phyloP scores from a whole-genome alignment of 306 rosid genomes.

The Trifolium dubium region DNA sequence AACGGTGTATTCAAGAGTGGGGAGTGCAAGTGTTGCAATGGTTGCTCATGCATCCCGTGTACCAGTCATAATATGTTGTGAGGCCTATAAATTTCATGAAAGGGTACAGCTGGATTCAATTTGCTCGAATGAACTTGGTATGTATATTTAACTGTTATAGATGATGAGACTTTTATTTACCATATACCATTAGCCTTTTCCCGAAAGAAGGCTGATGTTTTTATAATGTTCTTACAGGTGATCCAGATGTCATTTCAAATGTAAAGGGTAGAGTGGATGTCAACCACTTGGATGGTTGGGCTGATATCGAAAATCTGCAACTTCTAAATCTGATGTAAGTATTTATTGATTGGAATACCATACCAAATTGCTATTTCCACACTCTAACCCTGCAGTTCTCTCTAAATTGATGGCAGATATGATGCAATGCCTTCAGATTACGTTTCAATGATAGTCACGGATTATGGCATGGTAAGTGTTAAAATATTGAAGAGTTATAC shows the following conservation, averaged over 20 bases:
- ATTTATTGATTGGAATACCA: slow-evolving; percentile 9
- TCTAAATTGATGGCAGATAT: slow-evolving; percentile 56
- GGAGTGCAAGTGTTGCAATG: slow-evolving; percentile 69
- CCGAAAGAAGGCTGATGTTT: slow-evolving; percentile 40
- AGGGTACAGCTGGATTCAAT: slow-evolving; percentile 70
- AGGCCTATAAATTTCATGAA: slow-evolving; percentile 70
- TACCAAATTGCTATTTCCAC: slow-evolving; percentile 33
- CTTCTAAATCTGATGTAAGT: slow-evolving; percentile 62
- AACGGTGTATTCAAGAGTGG: slow-evolving; percentile 67
- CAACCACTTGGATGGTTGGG: slow-evolving; percentile 57
- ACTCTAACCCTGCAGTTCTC: slow-evolving; percentile 45
- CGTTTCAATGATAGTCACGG: slow-evolving; percentile 58
- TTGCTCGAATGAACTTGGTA: slow-evolving; percentile 70
- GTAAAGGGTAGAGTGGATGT: slow-evolving; percentile 54
- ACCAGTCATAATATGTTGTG: slow-evolving; percentile 67
- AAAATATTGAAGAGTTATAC: slow-evolving; percentile 13
- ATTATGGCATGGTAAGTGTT: slow-evolving; percentile 58
- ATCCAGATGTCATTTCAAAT: slow-evolving; percentile 57
- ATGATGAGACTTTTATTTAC: slow-evolving; percentile 23
- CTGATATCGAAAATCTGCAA: slow-evolving; percentile 53
- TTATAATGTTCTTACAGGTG: slow-evolving; percentile 51
- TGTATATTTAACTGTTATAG: slow-evolving; percentile 16
- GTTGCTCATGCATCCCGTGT: slow-evolving; percentile 64
- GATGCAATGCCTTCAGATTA: slow-evolving; percentile 71
- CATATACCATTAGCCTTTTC: slow-evolving; percentile 16